These are phyloP conservation scores for Vicia faba DNA, from an alignment of 306 rosid species.

Conservation along the genomic window DNA sequence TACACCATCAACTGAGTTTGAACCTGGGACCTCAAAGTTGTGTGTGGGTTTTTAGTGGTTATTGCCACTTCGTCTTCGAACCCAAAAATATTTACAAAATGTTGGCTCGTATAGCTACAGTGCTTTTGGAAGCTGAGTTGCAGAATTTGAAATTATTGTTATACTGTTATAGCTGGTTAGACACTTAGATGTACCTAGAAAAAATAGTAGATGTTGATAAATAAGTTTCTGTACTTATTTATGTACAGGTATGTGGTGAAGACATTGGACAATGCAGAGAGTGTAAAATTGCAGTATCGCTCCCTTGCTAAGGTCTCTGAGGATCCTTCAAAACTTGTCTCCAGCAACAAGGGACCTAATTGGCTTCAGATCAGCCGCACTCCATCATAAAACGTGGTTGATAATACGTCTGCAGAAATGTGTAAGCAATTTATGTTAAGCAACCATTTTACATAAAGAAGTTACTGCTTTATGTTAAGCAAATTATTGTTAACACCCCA, in stretches of 20 bases:
- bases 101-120: not conserved
- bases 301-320: conserved; percentile 82
- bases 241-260: conserved; percentile 89
- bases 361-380: conserved; percentile 60
- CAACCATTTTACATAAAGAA: not conserved
- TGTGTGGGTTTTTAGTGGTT: not conserved
- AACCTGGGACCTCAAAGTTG: not conserved
- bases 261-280: conserved; percentile 98
- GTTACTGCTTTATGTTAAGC: conserved; percentile 25
- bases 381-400: conserved; percentile 6
- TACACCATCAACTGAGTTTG: not conserved
- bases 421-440: too few relatives aligned
- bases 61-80: not conserved
- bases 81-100: not conserved
- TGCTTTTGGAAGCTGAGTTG: not conserved
- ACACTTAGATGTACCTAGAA: not conserved
- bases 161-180: not conserved
- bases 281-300: conserved; percentile 96
- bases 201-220: not conserved
- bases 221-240: not conserved
- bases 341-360: conserved; percentile 71
- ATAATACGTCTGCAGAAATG: not conserved
- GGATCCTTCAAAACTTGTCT: conserved; percentile 61
- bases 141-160: not conserved
- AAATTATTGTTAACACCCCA: conserved; percentile 17